These are phyloP conservation scores for Moesziomyces globuligerus DNA, from an alignment of 1,284 basidiomycete genomes.

Conservation along the genomic window DNA sequence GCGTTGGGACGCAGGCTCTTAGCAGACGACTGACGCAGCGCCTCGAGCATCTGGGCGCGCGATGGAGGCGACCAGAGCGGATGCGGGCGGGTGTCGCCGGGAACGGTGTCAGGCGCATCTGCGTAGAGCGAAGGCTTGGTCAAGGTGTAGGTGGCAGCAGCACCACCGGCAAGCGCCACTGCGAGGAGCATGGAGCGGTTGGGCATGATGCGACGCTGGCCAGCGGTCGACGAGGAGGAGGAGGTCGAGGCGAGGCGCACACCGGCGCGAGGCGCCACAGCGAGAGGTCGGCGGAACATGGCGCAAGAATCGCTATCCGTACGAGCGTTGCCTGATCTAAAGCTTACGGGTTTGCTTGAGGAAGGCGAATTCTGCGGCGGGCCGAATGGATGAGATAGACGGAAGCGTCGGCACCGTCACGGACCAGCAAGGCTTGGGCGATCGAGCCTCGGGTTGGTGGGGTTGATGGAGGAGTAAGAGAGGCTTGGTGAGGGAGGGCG, in stretches of 20 bases:
- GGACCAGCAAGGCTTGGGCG: not conserved
- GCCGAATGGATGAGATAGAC: no score
- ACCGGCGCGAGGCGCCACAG: conserved; percentile 25
- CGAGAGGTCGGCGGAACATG: conserved; percentile 46
- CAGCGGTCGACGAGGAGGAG: conserved; percentile 19
- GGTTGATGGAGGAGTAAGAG: no score
- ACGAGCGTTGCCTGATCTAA: not conserved
- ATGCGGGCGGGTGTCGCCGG: conserved; percentile 57
- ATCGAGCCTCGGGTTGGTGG: no score
- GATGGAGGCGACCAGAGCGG: conserved; percentile 65
- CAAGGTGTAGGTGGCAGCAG: conserved; percentile 34
- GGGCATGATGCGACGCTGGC: conserved; percentile 21
- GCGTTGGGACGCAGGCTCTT: conserved; percentile 55
- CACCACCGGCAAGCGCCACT: conserved; percentile 34
- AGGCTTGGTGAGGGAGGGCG: no score
- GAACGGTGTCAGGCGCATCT: conserved; percentile 47
- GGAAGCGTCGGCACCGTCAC: not conserved
- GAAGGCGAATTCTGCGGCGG: no score
- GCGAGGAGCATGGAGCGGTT: conserved; percentile 29
- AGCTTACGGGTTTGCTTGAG: no score
- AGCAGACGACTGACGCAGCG: conserved; percentile 60
- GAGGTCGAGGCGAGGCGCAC: conserved; percentile 45
- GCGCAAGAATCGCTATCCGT: not conserved
- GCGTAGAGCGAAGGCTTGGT: conserved; percentile 25
- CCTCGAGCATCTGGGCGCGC: conserved; percentile 66